Conservation (phyloP, 2,329 filamentous ascomycete species). For the Colletotrichum sansevieriae region DNA sequence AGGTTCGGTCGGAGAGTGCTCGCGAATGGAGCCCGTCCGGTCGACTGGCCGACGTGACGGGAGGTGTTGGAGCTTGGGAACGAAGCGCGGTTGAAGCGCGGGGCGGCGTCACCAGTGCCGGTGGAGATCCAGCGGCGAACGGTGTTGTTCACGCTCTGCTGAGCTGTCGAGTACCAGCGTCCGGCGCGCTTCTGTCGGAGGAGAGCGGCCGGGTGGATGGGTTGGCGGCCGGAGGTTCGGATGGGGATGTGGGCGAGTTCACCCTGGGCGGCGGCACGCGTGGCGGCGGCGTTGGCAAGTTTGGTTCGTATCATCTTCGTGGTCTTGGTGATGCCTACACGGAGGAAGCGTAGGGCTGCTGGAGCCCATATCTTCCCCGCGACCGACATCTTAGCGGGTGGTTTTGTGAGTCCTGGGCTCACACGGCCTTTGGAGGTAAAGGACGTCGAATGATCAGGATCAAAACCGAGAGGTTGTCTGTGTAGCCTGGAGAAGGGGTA, state of each 20-base stretch:
- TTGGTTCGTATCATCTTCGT: constrained; percentile 65
- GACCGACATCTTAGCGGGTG: constrained; percentile 62
- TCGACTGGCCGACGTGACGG: constrained; percentile 69
- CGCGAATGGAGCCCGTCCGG: constrained; percentile 86
- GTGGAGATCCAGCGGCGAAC: constrained; percentile 65
- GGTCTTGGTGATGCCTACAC: constrained; percentile 64
- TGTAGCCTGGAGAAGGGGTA: not conserved
- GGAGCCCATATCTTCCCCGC: constrained; percentile 70
- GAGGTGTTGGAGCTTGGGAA: constrained; percentile 64
- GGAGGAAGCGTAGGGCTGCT: constrained; percentile 66
- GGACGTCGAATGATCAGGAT: constrained; percentile 1
- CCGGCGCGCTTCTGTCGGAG: constrained; percentile 62
- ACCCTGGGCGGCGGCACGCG: constrained; percentile 57
- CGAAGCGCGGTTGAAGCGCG: constrained; percentile 62
- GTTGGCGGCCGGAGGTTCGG: constrained; percentile 60
- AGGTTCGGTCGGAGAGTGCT: constrained; percentile 91
- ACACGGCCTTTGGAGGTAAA: constrained; percentile 24
- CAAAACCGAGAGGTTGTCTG: constrained; percentile 1
- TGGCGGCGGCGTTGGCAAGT: constrained; percentile 58
- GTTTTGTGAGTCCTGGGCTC: constrained; percentile 34
- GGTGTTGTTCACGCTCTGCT: constrained; percentile 58
- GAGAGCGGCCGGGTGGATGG: constrained; percentile 64
- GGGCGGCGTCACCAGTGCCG: constrained; percentile 45
- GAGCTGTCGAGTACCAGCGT: constrained; percentile 63
- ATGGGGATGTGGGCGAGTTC: constrained; percentile 62